Percentiles rank a stretch among this genome's conserved stretches.
These are phyloP conservation scores for Pleurotus sapidus DNA, from an alignment of 768 basidiomycete genomes.

Conservation along the genomic window DNA sequence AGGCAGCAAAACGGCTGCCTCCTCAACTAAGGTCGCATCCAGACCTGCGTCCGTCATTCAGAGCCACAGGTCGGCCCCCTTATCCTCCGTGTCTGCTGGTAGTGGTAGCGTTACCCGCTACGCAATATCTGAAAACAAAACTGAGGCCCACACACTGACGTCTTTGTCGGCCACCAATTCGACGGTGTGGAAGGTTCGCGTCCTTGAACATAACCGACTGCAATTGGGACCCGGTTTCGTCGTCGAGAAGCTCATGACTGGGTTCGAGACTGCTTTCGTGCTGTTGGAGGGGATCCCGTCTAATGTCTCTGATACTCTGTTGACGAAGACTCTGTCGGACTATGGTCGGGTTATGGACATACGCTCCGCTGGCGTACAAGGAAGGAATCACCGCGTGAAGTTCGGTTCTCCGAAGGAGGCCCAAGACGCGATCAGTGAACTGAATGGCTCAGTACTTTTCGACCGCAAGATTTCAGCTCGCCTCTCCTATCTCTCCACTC, in stretches of 20 bases:
- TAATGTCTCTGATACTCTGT: slow-evolving; percentile 17
- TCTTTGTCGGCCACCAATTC: not conserved
- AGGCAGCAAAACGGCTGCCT: not conserved
- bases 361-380: not conserved
- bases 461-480: slow-evolving; percentile 40
- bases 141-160: slow-evolving; percentile 5
- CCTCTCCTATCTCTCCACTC: slow-evolving; percentile 17
- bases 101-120: not conserved
- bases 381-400: not conserved
- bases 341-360: not conserved
- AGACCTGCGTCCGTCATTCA: not conserved
- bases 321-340: not conserved
- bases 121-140: not conserved
- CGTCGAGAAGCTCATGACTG: slow-evolving; percentile 54
- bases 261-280: slow-evolving; percentile 68
- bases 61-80: not conserved
- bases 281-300: slow-evolving; percentile 49
- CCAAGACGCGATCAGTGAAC: slow-evolving; percentile 18
- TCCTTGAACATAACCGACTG: slow-evolving; percentile 56
- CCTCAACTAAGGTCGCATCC: not conserved
- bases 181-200: slow-evolving; percentile 21
- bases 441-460: slow-evolving; percentile 45
- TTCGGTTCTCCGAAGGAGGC: slow-evolving; percentile 4
- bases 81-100: not conserved
- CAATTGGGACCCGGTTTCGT: slow-evolving; percentile 60